Conservation (phyloP, 306 rosid genomes). For the Corylus americana region DNA sequence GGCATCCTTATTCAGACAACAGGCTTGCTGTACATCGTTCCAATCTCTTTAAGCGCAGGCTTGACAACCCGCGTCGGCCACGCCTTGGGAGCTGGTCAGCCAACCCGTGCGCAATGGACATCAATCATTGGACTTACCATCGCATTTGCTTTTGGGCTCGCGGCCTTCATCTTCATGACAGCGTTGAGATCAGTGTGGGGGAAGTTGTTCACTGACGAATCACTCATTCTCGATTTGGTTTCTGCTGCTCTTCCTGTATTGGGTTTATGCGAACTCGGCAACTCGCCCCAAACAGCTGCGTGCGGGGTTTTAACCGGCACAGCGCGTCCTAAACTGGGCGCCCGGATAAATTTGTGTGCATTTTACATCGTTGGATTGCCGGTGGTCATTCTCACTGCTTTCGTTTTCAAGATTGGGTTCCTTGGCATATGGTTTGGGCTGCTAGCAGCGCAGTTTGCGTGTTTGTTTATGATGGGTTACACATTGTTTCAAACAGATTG, state of each 20-base stretch:
- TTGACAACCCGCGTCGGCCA: slow-evolving; percentile 75
- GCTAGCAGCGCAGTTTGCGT: slow-evolving; percentile 73
- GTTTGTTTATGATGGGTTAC: slow-evolving; percentile 68
- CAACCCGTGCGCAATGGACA: slow-evolving; percentile 52
- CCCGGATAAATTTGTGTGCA: slow-evolving; percentile 74
- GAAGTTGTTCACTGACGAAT: slow-evolving; percentile 66
- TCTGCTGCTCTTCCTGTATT: slow-evolving; percentile 59
- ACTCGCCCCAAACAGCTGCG: slow-evolving; percentile 82
- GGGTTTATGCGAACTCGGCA: slow-evolving; percentile 75
- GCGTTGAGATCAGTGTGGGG: slow-evolving; percentile 57
- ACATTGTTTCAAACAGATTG: slow-evolving; percentile 70
- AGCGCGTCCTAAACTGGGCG: slow-evolving; percentile 77
- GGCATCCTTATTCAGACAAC: slow-evolving; percentile 90
- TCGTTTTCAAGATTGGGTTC: slow-evolving; percentile 51
- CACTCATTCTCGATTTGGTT: slow-evolving; percentile 59
- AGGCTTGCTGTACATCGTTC: slow-evolving; percentile 70
- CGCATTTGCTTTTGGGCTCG: slow-evolving; percentile 46
- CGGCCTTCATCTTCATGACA: slow-evolving; percentile 45
- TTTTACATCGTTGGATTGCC: slow-evolving; percentile 84
- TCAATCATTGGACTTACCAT: slow-evolving; percentile 59
- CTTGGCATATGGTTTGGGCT: slow-evolving; percentile 82
- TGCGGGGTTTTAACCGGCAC: slow-evolving; percentile 79
- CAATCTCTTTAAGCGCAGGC: slow-evolving; percentile 59
- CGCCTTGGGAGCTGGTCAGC: slow-evolving; percentile 77
- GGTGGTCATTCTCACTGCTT: slow-evolving; percentile 51